Conservation (phyloP, 2,329 filamentous ascomycete genomes). For the Beauveria varroae region DNA sequence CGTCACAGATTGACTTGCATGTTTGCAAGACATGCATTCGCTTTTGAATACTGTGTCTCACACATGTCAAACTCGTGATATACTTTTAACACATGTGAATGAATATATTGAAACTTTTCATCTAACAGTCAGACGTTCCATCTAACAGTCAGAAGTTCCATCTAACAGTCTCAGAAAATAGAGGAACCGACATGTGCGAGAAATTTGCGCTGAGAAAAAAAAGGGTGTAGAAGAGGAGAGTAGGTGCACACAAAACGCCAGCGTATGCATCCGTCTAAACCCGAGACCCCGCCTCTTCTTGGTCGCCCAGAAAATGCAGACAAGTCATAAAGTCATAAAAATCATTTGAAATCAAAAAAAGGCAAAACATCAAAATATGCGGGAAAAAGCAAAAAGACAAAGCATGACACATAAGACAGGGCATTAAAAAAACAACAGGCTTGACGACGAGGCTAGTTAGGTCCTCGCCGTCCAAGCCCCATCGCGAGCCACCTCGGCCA, state of each 20-base stretch:
- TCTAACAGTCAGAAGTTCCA: not conserved
- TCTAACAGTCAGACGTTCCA: not conserved
- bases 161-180: not conserved
- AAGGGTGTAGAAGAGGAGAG: not conserved
- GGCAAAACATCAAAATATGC: not conserved
- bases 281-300: not conserved
- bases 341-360: not conserved
- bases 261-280: conserved; percentile 1
- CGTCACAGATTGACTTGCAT: not conserved
- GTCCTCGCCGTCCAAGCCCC: conserved; percentile 9
- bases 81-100: not conserved
- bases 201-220: not conserved
- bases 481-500: conserved; percentile 4
- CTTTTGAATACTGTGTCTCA: not conserved
- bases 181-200: too few species aligned
- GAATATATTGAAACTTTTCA: not conserved
- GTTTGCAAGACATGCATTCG: not conserved
- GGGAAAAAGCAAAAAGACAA: not conserved
- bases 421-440: not conserved
- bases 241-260: not conserved
- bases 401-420: not conserved
- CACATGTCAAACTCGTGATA: not conserved
- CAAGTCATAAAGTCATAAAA: conserved; percentile 1
- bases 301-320: not conserved
- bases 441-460: not conserved